phyloP scores from a whole-genome alignment of 2,329 filamentous ascomycete genomes.

The Exophiala sp. region DNA sequence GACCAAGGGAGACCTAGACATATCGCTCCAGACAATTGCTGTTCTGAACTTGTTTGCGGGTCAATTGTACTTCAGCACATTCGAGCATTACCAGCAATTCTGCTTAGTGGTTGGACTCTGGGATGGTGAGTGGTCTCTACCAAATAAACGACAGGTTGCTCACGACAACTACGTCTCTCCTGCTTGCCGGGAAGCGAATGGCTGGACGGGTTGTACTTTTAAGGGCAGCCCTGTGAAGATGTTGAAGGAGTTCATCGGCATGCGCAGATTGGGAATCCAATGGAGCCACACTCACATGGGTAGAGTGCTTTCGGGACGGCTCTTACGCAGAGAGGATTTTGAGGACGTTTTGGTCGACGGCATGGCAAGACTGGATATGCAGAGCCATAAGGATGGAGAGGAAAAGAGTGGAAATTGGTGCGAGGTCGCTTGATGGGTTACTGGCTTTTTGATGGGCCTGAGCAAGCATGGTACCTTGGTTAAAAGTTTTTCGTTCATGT shows the following conservation, averaged over 20 bases:
- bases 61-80: constrained; percentile 59
- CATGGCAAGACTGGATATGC: neutral
- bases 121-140: constrained; percentile 40
- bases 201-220: constrained; percentile 32
- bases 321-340: constrained; percentile 36
- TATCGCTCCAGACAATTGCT: constrained; percentile 34
- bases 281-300: constrained; percentile 48
- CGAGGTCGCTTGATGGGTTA: too few species aligned
- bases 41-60: constrained; percentile 66
- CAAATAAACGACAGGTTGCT: constrained; percentile 26
- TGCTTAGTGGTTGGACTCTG: constrained; percentile 26
- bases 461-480: too few species aligned
- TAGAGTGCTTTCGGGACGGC: constrained; percentile 37
- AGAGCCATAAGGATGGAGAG: too few species aligned
- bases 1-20: constrained; percentile 7
- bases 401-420: too few species aligned
- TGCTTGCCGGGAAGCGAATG: constrained; percentile 28
- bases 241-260: constrained; percentile 37
- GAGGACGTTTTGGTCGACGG: neutral
- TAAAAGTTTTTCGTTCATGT: too few species aligned
- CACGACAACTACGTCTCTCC: constrained; percentile 30
- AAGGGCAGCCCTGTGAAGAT: constrained; percentile 41
- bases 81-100: constrained; percentile 49
- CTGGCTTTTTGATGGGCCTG: too few species aligned
- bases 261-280: constrained; percentile 37